Evolutionary conservation across 2,329 filamentous ascomycete genomes (phyloP).

Genomic region (Colletotrichum sp.): DNA sequence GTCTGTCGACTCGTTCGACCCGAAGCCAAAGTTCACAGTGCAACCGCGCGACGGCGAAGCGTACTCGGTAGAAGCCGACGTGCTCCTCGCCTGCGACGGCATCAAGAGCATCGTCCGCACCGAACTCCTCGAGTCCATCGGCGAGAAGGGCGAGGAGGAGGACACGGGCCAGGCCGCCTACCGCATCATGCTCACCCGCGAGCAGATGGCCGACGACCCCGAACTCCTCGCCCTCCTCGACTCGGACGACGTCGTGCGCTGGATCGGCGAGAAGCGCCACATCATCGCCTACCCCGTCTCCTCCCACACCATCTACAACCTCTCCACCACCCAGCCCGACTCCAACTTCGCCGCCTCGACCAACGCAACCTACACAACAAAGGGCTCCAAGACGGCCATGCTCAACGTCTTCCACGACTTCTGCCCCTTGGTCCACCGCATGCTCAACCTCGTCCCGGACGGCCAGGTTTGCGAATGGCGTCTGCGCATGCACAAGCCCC

Average conservation of each 20-base stretch:
- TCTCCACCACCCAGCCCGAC: slow-evolving; percentile 68
- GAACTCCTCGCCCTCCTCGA: slow-evolving; percentile 73
- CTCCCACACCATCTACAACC: slow-evolving; percentile 69
- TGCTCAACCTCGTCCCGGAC: slow-evolving; percentile 66
- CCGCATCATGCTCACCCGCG: slow-evolving; percentile 76
- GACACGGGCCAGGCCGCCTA: slow-evolving; percentile 81
- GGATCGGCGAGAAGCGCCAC: slow-evolving; percentile 78
- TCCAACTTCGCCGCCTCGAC: slow-evolving; percentile 63
- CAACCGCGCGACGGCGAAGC: slow-evolving; percentile 60
- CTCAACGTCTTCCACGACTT: slow-evolving; percentile 66
- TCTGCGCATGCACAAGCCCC: slow-evolving; percentile 60
- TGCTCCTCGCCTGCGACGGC: slow-evolving; percentile 60
- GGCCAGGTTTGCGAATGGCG: slow-evolving; percentile 71
- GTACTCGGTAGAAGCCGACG: slow-evolving; percentile 58
- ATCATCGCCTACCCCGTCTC: slow-evolving; percentile 81
- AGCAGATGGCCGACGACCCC: slow-evolving; percentile 69
- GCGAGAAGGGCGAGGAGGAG: slow-evolving; percentile 59
- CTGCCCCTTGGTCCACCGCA: slow-evolving; percentile 61
- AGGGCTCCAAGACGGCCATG: slow-evolving; percentile 66
- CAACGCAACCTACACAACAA: slow-evolving; percentile 66
- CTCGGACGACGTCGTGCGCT: slow-evolving; percentile 71
- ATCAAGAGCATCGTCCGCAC: slow-evolving; percentile 58
- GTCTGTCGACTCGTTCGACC: slow-evolving; percentile 62
- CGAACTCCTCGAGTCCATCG: slow-evolving; percentile 59
- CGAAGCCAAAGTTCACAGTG: slow-evolving; percentile 65